Base-by-base conservation (phyloP, 2,329 filamentous ascomycete genomes). In the Leptographium flavum region DNA sequence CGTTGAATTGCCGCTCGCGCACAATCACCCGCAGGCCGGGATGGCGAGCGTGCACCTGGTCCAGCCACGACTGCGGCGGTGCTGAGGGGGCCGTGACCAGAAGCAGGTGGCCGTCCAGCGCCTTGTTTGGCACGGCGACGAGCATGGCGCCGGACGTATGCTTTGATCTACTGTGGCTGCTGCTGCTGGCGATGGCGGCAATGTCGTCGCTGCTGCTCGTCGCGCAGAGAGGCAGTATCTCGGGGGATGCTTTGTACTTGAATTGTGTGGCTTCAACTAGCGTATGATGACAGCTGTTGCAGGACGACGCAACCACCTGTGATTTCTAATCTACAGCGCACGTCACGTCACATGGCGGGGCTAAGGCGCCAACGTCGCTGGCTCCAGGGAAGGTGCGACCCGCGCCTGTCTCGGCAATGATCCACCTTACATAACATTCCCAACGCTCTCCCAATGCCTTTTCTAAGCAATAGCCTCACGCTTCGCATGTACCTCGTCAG, bases 71-170 rank as follows among this genome's bases (percentile, higher is more conserved):
- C 0, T 54, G 31, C 0, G 66, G 56, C 0, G 60, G 57, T 2
- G 55, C 50, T 41, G 52, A 55, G 0, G 61, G 60, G 3, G 59
- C 51, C 7, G 70, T 49, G 42, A 71, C 53, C 22, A 74, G 51
- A 23, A 73, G 63, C 50, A 68, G 68, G 56, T 74, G 70, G 37
- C 67, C 68, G 39, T 58, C 59, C 39, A 72, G 46, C 31, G 64
- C 63, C 43, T 55, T 58, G 55, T 67, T 66, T 1, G 49, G 50
- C 25, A 5, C 27, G 11, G 28, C n/a, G 5, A 33, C 22, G 11
- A 39, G 19, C 42, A 44, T 44, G 25, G 25, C 17, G 27, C n/a
- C n/a, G n/a, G n/a, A n/a, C n/a, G n/a, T n/a, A n/a, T n/a, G n/a
- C n/a, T n/a, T n/a, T n/a, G n/a, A n/a, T n/a, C n/a, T n/a, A 13